Evolutionary conservation across 2,329 filamentous ascomycete genomes (phyloP), one percentile per base, ranked within the genome.

Genomic region (Ramichloridium luteum): DNA sequence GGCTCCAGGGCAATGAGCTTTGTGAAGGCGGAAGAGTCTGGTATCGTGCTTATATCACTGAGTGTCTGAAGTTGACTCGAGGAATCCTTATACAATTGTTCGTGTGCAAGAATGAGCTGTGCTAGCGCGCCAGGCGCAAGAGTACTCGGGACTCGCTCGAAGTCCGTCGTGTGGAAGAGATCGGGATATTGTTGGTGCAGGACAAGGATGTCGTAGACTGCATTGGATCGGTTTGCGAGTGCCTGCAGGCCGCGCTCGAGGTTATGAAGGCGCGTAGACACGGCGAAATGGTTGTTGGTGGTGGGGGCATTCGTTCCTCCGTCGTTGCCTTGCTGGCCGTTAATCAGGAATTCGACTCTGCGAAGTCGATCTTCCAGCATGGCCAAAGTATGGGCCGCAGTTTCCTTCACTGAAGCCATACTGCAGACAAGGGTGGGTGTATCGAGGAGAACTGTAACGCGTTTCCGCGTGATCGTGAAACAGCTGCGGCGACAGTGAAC

Each of bases 1-100:
- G 75, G 73, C 22, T 65, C 55, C 28, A 80, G 58, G 2, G 65
- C 59, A 3, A 74, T 67, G 4, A 84, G 60, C 20, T 61, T 60
- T 3, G 72, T 65, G 45, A 63, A 58, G 16, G 54, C 48, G 17
- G 57, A 51, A 3, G 61, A 51, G 14, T 58, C 54, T 4, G 62
- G 61, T 6, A 67, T 44, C 2, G 53, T 53, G n/a, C 35, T 40
- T 30, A 61, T 55, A 41, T 64, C 59, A 17, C 59, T 49, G 14
- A 67, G 53, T 2, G 60, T 56, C 16, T 58, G 57, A 18, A 67
- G 54, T 25, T 62, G 59, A 2, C 59, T 58, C 6, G 61, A 57
- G 1, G 52, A 55, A 10, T 54, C 52, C 13, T 55, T 58, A 40
- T 63, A 64, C 17, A 51, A 45, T 3, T 58, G 52, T 6, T 60